These are phyloP conservation scores for Saussurea involucrata DNA, from an alignment of 129 eudicot genomes.

Conservation along the genomic window DNA sequence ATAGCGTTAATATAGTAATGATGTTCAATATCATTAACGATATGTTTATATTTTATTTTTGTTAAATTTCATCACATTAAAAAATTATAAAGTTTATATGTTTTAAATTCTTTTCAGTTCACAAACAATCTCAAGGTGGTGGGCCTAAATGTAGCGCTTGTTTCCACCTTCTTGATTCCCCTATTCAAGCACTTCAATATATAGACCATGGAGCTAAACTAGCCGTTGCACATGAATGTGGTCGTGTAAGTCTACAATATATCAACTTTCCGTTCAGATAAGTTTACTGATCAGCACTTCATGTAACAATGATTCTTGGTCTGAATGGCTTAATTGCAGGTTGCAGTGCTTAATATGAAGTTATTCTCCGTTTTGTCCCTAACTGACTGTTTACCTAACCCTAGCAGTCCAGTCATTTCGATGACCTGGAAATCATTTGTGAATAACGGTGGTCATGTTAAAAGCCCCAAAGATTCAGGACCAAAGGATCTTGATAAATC, in stretches of 20 bases:
- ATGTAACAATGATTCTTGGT: conserved; percentile 2
- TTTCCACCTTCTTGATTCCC: conserved; percentile 52
- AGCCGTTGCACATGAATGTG: conserved; percentile 64
- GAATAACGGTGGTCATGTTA: conserved; percentile 21
- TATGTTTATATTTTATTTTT: neutral
- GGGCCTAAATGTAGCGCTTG: conserved; percentile 63
- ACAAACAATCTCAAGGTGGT: conserved; percentile 43
- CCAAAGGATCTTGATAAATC: conserved; percentile 30
- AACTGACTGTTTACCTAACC: conserved; percentile 42
- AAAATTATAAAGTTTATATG: neutral
- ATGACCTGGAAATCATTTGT: conserved; percentile 35
- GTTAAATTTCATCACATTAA: neutral
- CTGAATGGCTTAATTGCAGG: conserved; percentile 48
- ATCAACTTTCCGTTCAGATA: neutral
- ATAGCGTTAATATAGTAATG: neutral
- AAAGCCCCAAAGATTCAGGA: conserved; percentile 39
- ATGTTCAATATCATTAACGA: neutral
- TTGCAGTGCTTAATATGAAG: conserved; percentile 76
- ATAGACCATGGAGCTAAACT: conserved; percentile 65
- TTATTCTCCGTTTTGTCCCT: conserved; percentile 50
- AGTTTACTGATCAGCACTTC: neutral
- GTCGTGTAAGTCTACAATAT: conserved; percentile 55
- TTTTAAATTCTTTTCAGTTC: conserved; percentile 39
- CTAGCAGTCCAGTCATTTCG: conserved; percentile 50
- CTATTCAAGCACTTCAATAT: conserved; percentile 60